These are phyloP conservation scores for Ceratocystis alfenasii DNA, from an alignment of 2,329 filamentous ascomycete species.

Conservation along the genomic window DNA sequence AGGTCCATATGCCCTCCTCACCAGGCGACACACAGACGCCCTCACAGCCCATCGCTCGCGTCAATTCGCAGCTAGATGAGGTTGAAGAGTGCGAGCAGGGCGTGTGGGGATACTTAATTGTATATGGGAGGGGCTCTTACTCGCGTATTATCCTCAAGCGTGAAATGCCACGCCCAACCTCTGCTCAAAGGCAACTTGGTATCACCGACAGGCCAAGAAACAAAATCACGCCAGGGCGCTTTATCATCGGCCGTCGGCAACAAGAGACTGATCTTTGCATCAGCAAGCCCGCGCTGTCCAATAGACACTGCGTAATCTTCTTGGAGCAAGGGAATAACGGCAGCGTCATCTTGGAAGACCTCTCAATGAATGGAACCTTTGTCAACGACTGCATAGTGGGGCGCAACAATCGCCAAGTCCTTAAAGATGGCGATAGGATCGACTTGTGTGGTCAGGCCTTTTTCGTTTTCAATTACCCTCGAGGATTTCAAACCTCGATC, in stretches of 20 bases:
- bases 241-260: constrained; percentile 18
- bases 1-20: constrained; percentile 10
- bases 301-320: constrained; percentile 65
- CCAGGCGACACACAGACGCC: constrained; percentile 17
- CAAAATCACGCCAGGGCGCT: constrained; percentile 25
- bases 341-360: constrained; percentile 67
- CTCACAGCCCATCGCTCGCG: constrained; percentile 27
- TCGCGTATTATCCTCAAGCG: constrained; percentile 60
- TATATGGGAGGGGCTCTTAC: constrained; percentile 57
- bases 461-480: constrained; percentile 83
- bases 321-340: constrained; percentile 46
- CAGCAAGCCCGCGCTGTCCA: constrained; percentile 53
- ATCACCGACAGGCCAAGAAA: constrained; percentile 32
- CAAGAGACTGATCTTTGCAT: constrained; percentile 50
- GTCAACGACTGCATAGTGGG: constrained; percentile 87
- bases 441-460: constrained; percentile 72
- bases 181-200: constrained; percentile 25
- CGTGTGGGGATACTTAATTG: constrained; percentile 91
- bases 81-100: constrained; percentile 73
- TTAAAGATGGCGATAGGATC: constrained; percentile 84
- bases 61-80: constrained; percentile 46
- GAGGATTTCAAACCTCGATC: constrained; percentile 48
- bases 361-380: constrained; percentile 93
- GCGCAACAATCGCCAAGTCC: constrained; percentile 78
- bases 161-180: constrained; percentile 49